Evolutionary conservation across 2,329 filamentous ascomycete species (phyloP).

Genomic region (Fusarium transvaalense): DNA sequence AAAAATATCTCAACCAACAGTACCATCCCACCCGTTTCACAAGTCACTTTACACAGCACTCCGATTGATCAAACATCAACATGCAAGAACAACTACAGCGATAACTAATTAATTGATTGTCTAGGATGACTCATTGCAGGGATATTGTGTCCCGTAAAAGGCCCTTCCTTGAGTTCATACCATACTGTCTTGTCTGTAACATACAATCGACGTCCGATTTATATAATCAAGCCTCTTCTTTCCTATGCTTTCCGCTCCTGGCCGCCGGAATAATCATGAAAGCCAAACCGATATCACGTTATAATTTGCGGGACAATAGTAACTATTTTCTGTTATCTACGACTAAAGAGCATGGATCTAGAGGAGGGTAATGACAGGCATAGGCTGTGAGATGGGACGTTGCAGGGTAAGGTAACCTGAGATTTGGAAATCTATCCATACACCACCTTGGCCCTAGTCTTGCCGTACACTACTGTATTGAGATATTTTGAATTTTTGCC

Average conservation of each 20-base stretch:
- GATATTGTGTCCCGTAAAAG: conserved; percentile 40
- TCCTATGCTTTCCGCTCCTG: conserved; percentile 44
- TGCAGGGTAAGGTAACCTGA: conserved; percentile 47
- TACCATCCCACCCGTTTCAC: conserved; percentile 1
- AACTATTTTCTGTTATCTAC: conserved; percentile 1
- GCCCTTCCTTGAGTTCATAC: conserved; percentile 21
- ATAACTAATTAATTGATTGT: neutral
- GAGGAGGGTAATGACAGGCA: conserved; percentile 15
- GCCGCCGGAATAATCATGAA: conserved; percentile 28
- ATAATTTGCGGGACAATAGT: conserved; percentile 31
- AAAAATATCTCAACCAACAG: conserved; percentile 11
- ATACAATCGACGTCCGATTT: conserved; percentile 6
- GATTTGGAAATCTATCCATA: conserved; percentile 33
- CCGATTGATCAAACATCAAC: neutral
- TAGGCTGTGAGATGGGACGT: conserved; percentile 27
- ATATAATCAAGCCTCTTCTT: conserved; percentile 25
- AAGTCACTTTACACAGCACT: neutral
- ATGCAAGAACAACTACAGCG: neutral
- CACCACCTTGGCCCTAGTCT: conserved; percentile 21
- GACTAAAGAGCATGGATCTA: conserved; percentile 8
- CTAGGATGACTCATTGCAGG: conserved; percentile 14
- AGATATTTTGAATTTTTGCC: neutral
- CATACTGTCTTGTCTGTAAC: conserved; percentile 1
- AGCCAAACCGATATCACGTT: conserved; percentile 14
- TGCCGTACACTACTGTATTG: conserved; percentile 1